Percentiles rank a stretch among this genome's conserved stretches.
Conservation (phyloP, 2,329 filamentous ascomycete genomes). For the Cytospora paraplurivora region DNA sequence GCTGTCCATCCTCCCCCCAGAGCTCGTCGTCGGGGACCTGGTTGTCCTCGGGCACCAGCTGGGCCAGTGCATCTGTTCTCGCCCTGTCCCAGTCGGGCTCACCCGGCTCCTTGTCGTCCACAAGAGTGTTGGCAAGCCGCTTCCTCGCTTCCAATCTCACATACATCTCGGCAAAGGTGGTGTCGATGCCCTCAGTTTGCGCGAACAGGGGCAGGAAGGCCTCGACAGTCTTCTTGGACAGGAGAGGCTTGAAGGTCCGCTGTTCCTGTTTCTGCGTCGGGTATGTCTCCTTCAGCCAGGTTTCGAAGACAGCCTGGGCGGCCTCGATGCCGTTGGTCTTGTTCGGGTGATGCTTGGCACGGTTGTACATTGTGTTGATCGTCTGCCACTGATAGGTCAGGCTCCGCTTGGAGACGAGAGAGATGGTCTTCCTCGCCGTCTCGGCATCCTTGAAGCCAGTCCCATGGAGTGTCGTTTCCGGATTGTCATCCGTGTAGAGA, state of each 20-base stretch:
- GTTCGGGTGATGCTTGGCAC: constrained; percentile 28
- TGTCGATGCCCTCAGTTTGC: constrained; percentile 22
- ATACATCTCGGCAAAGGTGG: constrained; percentile 24
- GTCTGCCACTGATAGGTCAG: constrained; percentile 26
- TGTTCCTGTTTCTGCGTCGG: constrained; percentile 22
- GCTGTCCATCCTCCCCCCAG: constrained; percentile 23
- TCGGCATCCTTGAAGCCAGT: constrained; percentile 28
- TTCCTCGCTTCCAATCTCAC: constrained; percentile 25
- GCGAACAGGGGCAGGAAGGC: constrained; percentile 18
- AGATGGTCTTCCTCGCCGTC: constrained; percentile 26
- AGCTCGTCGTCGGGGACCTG: constrained; percentile 14
- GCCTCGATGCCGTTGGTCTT: constrained; percentile 29
- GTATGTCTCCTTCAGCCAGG: constrained; percentile 26
- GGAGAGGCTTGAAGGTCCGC: constrained; percentile 26
- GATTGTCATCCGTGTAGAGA: constrained; percentile 27
- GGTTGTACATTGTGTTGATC: constrained; percentile 29
- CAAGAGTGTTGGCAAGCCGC: constrained; percentile 26
- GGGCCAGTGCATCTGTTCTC: constrained; percentile 22
- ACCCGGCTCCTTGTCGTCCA: constrained; percentile 24
- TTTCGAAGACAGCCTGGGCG: constrained; percentile 23
- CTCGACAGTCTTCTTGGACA: constrained; percentile 26
- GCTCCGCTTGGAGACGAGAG: constrained; percentile 23
- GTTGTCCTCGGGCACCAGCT: constrained; percentile 17
- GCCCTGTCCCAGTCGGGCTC: constrained; percentile 27
- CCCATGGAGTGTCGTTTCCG: constrained; percentile 25